Base-by-base conservation (phyloP, 495 filamentous ascomycete species). In the Neurospora intermedia region DNA sequence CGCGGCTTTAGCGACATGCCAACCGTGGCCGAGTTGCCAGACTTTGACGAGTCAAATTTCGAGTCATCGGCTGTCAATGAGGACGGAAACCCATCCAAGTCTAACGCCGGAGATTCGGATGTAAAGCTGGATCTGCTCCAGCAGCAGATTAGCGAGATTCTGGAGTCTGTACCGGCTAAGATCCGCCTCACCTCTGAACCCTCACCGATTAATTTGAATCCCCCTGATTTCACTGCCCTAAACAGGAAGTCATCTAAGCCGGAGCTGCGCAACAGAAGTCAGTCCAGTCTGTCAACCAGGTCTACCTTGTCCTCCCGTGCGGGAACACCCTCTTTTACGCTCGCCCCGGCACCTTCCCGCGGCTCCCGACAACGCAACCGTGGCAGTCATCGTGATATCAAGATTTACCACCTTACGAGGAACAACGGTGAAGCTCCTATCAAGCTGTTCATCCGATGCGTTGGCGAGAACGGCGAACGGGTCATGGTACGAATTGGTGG, bases 401-500 rank as follows among this genome's bases (percentile, higher is more conserved):
- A 93, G 79, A 87, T 98, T 3, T 99, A 98, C 76, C 94, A 99
- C 82, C 88, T 99, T 31, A 91, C 93, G n/a, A 91, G 94, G 43
- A 87, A 89, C 48, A 92, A 91, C 41, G 92, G 92, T 62, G 89
- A 94, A 73, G 87, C 91, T 38, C 96, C 96, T 0, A 94, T 96
- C 75, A 98, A 97, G 80, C 87, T 99, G 2, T 96, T 95, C 78
- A 93, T 98, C 38, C 91, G 96, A 1, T 89, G 93, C 16, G 94
- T 99, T 2, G 96, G 96, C 43, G 93, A 96, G 80, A 85, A 89
- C 40, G 91, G 91, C n/a, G 93, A 97, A 80, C 89, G 96, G 39
- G 94, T 98, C 62, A 98, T 99, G 94, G 96, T 98, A 10, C 91
- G 96, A 72, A 93, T 98, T 27, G 96, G 96, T 18, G 96, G 96